Percentiles rank a stretch among this genome's conserved stretches.
Evolutionary conservation across 352 stramenopile genomes (phyloP).

Genomic region (Phytopythium helicoides): DNA sequence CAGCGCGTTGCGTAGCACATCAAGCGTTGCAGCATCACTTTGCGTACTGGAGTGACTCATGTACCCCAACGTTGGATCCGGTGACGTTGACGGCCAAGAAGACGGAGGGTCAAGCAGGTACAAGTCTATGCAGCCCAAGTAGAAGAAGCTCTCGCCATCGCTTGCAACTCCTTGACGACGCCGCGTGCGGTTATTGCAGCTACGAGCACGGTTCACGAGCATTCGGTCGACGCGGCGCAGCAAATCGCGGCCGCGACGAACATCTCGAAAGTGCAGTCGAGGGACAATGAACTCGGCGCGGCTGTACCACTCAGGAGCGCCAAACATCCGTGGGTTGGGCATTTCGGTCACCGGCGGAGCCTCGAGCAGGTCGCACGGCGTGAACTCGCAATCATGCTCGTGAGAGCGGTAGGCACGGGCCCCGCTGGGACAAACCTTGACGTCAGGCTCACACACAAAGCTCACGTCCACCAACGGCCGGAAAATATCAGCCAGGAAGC

Average conservation of each 20-base stretch:
- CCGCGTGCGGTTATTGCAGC: not conserved
- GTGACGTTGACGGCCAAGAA: not conserved
- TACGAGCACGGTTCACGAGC: not conserved
- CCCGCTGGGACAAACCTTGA: slow-evolving; percentile 34
- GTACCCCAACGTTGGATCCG: not conserved
- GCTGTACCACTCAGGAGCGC: slow-evolving; percentile 28
- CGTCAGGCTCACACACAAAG: slow-evolving; percentile 36
- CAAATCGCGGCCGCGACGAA: not conserved
- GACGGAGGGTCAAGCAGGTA: slow-evolving; percentile 2
- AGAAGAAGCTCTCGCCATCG: slow-evolving; percentile 5
- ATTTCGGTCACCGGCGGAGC: slow-evolving; percentile 5
- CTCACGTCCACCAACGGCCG: not conserved
- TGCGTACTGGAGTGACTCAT: not conserved
- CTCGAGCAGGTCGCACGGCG: slow-evolving; percentile 33
- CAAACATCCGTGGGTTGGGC: slow-evolving; percentile 10
- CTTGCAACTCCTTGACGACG: not conserved
- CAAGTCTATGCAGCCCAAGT: slow-evolving; percentile 8
- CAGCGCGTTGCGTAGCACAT: slow-evolving; percentile 5
- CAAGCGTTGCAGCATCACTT: not conserved
- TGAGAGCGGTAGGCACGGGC: slow-evolving; percentile 31
- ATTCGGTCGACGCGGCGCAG: slow-evolving; percentile 2
- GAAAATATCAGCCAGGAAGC: slow-evolving; percentile 20
- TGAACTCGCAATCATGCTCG: slow-evolving; percentile 38
- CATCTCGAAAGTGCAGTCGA: slow-evolving; percentile 6
- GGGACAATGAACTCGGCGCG: slow-evolving; percentile 29